Evolutionary conservation across 2,329 filamentous ascomycete genomes (phyloP).

Genomic region (Penicillium sp.): DNA sequence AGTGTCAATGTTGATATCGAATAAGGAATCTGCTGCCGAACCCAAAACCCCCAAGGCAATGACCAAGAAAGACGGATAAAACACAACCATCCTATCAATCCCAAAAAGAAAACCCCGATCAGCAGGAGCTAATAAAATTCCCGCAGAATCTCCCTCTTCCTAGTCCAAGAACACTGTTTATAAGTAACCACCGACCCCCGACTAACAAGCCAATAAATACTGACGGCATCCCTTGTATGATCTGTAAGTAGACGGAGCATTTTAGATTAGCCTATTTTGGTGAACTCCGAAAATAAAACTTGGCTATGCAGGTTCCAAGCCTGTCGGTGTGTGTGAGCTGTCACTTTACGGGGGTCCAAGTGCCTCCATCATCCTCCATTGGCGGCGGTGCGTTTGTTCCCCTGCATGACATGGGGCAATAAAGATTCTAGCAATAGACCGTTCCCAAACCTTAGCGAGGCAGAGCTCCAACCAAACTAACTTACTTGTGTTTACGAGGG

Average conservation of each 20-base stretch:
- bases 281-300: not conserved
- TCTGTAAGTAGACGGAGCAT: not conserved
- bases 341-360: not conserved
- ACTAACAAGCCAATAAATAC: not conserved
- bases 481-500: not conserved
- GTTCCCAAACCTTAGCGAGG: not conserved
- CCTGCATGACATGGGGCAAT: not conserved
- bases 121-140: not conserved
- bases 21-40: not conserved
- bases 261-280: not conserved
- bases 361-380: too few species aligned
- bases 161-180: not conserved
- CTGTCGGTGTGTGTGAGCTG: slow-evolving; percentile 5
- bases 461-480: not conserved
- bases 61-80: slow-evolving; percentile 2
- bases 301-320: not conserved
- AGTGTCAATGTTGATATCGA: not conserved
- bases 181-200: not conserved
- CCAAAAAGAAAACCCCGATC: not conserved
- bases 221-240: slow-evolving; percentile 5
- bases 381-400: not conserved
- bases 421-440: not conserved
- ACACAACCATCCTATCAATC: slow-evolving; percentile 4
- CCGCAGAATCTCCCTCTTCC: not conserved
- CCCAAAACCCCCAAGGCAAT: not conserved